phyloP scores from a whole-genome alignment of 2,329 filamentous ascomycete genomes.

The Hyphodiscus sp. region DNA sequence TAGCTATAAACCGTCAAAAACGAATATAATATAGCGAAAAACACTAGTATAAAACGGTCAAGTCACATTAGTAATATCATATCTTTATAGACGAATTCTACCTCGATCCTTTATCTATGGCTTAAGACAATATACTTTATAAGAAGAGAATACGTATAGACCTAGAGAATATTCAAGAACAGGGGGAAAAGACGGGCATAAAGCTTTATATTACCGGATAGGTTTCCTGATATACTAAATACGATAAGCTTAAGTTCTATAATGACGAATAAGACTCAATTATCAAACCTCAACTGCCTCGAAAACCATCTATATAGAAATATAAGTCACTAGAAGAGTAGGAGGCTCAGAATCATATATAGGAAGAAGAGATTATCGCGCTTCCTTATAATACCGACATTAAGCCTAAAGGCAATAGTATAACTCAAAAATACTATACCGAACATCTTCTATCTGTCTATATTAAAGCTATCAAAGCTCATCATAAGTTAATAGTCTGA shows the following conservation, averaged over 20 bases:
- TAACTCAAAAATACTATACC: background rate
- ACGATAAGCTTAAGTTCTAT: constrained; percentile 10
- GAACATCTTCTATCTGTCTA: constrained; percentile 1
- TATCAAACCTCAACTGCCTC: background rate
- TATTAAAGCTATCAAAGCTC: constrained; percentile 2
- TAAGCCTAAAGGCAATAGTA: background rate
- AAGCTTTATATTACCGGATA: constrained; percentile 8
- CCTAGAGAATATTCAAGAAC: background rate
- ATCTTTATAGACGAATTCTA: background rate
- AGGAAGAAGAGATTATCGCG: background rate
- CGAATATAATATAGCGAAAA: background rate
- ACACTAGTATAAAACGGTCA: background rate
- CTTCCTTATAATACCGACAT: background rate
- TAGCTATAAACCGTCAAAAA: background rate
- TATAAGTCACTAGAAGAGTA: background rate
- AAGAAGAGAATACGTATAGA: background rate
- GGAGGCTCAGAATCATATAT: background rate
- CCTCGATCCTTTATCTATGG: background rate
- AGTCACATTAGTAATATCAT: background rate
- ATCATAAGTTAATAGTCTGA: background rate
- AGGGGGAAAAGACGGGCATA: constrained; percentile 1
- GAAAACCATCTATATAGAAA: constrained; percentile 5
- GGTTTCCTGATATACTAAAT: constrained; percentile 6
- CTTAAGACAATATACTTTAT: background rate
- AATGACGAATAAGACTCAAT: constrained; percentile 7